Conservation (phyloP, 768 basidiomycete species). For the Leucocoprinus sp. region DNA sequence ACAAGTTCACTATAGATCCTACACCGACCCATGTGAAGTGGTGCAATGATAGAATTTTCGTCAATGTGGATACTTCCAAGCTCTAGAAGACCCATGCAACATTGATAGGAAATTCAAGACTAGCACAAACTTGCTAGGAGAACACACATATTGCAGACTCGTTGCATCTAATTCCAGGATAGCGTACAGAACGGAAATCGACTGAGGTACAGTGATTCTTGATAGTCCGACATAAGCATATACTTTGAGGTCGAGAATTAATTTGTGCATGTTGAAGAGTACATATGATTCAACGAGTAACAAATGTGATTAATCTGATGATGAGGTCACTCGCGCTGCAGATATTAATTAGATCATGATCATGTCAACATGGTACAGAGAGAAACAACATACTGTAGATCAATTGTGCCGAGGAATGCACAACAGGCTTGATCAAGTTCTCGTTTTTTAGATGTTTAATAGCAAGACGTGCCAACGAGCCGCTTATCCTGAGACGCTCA, state of each 20-base stretch:
- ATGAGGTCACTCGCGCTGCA: constrained; percentile 42
- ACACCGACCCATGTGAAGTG: no score
- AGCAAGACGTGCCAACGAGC: constrained; percentile 84
- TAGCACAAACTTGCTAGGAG: no score
- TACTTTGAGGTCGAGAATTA: constrained; percentile 19
- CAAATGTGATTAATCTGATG: constrained; percentile 31
- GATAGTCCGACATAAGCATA: no score
- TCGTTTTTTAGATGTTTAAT: constrained; percentile 92
- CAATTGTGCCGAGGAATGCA: constrained; percentile 90
- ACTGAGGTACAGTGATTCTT: no score
- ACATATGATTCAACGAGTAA: constrained; percentile 29
- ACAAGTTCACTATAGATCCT: no score
- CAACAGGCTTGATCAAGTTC: constrained; percentile 89
- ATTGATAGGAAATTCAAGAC: no score
- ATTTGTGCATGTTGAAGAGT: constrained; percentile 28
- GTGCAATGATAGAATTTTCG: no score
- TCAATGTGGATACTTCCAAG: no score
- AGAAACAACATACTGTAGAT: constrained; percentile 77
- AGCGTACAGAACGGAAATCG: no score
- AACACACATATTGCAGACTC: no score
- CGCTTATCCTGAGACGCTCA: constrained; percentile 96
- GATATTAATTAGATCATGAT: neutral
- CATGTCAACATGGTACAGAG: neutral
- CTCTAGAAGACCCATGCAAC: no score
- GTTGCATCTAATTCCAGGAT: no score